phyloP scores from a whole-genome alignment of 805 yeast species.

The Cyberlindnera saturnus region DNA sequence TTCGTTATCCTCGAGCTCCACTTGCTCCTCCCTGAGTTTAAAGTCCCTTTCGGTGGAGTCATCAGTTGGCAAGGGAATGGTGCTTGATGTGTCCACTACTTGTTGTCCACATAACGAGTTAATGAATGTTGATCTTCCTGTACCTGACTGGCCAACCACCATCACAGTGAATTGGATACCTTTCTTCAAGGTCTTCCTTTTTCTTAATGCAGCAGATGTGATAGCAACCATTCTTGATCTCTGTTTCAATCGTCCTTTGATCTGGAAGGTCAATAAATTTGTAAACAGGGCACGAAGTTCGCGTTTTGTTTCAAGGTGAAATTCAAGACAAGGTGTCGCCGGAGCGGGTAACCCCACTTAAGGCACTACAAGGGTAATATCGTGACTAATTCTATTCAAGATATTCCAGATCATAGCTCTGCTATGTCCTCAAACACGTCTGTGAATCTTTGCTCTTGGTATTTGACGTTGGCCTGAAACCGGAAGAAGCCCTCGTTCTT shows the following conservation, averaged over 20 bases:
- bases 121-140: slow-evolving; percentile 88
- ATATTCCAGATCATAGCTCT: not conserved
- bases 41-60: slow-evolving; percentile 42
- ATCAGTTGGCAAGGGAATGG: slow-evolving; percentile 50
- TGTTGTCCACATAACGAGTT: slow-evolving; percentile 87
- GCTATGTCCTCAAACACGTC: slow-evolving; percentile 16
- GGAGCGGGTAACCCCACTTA: too few relatives aligned
- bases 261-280: too few relatives aligned
- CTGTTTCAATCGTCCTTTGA: not conserved
- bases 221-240: slow-evolving; percentile 37
- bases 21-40: slow-evolving; percentile 68
- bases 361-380: too few relatives aligned
- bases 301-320: not conserved
- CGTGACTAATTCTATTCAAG: too few relatives aligned
- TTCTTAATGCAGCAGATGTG: slow-evolving; percentile 54
- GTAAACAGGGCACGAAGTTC: not conserved
- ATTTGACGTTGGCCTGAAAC: slow-evolving; percentile 8
- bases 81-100: slow-evolving; percentile 68
- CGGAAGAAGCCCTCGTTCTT: slow-evolving; percentile 12
- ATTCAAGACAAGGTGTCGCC: not conserved
- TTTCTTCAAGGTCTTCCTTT: slow-evolving; percentile 75
- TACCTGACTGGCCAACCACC: slow-evolving; percentile 84
- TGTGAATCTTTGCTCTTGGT: slow-evolving; percentile 14
- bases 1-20: slow-evolving; percentile 81
- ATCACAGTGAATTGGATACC: slow-evolving; percentile 80